Evolutionary conservation across 208 protist species (phyloP).

Genomic region (Histomonas meleagridis): DNA sequence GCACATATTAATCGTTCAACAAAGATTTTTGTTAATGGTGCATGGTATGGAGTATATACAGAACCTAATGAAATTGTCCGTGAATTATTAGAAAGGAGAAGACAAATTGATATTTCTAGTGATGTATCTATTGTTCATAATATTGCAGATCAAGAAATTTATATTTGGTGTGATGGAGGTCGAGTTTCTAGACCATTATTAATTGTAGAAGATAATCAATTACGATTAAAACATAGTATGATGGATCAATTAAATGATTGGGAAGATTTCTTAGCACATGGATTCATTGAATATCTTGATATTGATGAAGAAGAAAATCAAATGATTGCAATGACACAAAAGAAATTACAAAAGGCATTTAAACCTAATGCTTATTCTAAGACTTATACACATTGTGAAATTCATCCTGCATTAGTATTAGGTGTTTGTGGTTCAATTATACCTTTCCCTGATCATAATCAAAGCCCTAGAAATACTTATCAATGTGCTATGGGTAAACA

Average conservation of each 20-base stretch:
- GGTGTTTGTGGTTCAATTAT: slow-evolving; percentile 82
- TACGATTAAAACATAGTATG: slow-evolving; percentile 47
- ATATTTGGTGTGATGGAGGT: slow-evolving; percentile 65
- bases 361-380: slow-evolving; percentile 59
- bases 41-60: slow-evolving; percentile 69
- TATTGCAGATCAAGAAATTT: slow-evolving; percentile 58
- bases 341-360: slow-evolving; percentile 58
- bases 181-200: slow-evolving; percentile 49
- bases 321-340: slow-evolving; percentile 43
- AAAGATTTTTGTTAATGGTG: slow-evolving; percentile 77
- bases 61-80: slow-evolving; percentile 59
- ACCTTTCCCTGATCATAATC: slow-evolving; percentile 89
- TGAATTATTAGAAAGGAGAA: slow-evolving; percentile 54
- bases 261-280: slow-evolving; percentile 67
- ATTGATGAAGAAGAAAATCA: slow-evolving; percentile 55
- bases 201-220: slow-evolving; percentile 60
- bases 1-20: slow-evolving; percentile 46
- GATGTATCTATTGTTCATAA: slow-evolving; percentile 55
- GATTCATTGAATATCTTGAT: slow-evolving; percentile 76
- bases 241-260: slow-evolving; percentile 60
- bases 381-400: slow-evolving; percentile 84
- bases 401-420: slow-evolving; percentile 86
- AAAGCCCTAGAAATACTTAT: slow-evolving; percentile 81
- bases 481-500: slow-evolving; percentile 90
- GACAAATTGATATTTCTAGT: slow-evolving; percentile 47